Evolutionary conservation across 345 rosid species (phyloP).

Genomic region (Melaleuca quinquenervia): DNA sequence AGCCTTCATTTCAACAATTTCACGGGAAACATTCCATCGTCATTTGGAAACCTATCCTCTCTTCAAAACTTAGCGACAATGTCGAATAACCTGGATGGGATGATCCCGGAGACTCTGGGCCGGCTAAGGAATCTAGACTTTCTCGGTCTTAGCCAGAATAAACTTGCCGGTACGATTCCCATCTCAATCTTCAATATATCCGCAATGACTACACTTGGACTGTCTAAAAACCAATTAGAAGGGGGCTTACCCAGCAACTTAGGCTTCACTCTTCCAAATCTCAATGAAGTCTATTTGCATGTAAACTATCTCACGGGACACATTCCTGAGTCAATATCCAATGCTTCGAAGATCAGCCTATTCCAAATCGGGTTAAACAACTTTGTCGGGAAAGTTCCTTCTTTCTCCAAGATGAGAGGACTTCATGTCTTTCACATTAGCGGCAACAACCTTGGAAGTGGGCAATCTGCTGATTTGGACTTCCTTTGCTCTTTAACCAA

Average conservation of each 20-base stretch:
- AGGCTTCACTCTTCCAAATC: slow-evolving; percentile 7
- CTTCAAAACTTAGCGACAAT: not conserved
- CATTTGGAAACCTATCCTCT: slow-evolving; percentile 6
- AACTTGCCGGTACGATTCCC: slow-evolving; percentile 3
- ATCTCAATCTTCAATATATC: slow-evolving; percentile 3
- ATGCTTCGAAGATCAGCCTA: not conserved
- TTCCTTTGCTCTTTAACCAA: slow-evolving; percentile 3
- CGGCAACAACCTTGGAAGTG: not conserved
- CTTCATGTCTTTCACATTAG: not conserved
- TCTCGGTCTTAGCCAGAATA: not conserved
- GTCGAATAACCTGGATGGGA: not conserved
- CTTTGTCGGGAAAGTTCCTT: not conserved
- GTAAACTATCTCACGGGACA: not conserved
- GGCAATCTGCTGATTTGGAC: not conserved
- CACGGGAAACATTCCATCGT: slow-evolving; percentile 1
- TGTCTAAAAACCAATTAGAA: not conserved
- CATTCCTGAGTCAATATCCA: not conserved
- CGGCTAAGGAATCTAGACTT: slow-evolving; percentile 4
- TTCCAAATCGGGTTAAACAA: rapidly evolving
- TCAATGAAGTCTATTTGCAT: rapidly evolving
- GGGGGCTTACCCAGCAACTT: slow-evolving; percentile 5
- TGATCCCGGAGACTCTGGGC: not conserved
- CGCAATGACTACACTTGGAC: rapidly evolving
- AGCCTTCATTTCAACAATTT: not conserved
- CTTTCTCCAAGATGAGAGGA: not conserved